Percentiles rank a stretch among this genome's conserved stretches.
Conservation (phyloP, 164 flowering plant genomes). For the Amborella trichopoda region DNA sequence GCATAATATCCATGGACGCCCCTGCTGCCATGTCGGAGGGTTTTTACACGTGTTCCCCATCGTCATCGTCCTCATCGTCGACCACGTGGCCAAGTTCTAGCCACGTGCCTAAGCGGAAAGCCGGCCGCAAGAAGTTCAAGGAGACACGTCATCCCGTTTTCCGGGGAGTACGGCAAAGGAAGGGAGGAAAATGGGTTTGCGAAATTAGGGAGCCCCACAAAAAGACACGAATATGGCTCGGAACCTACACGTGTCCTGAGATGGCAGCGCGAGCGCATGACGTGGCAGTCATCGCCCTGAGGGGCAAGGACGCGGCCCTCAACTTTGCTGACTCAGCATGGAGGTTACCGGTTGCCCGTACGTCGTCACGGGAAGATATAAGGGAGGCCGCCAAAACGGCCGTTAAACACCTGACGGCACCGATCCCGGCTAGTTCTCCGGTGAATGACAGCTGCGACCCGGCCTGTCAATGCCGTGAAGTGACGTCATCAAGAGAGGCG, state of each 20-base stretch:
- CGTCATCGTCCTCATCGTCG: too few relatives aligned
- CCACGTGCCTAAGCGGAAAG: conserved; percentile 41
- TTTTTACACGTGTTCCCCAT: too few relatives aligned
- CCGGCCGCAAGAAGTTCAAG: conserved; percentile 45
- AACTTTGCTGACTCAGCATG: conserved; percentile 74
- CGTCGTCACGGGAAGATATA: conserved; percentile 43
- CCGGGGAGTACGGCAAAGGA: conserved; percentile 46
- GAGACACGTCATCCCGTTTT: conserved; percentile 63
- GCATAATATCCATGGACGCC: too few relatives aligned
- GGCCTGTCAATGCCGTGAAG: not conserved
- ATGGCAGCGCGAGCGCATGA: conserved; percentile 76
- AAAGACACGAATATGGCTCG: conserved; percentile 57
- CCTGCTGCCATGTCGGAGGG: too few relatives aligned
- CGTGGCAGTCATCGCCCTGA: conserved; percentile 52
- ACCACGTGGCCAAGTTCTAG: conserved; percentile 10
- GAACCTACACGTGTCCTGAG: conserved; percentile 45
- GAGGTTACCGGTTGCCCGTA: conserved; percentile 42
- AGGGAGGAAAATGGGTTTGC: conserved; percentile 47
- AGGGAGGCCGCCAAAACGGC: conserved; percentile 62
- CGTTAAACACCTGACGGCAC: conserved; percentile 44
- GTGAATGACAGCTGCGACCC: not conserved
- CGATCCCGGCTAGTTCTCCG: not conserved
- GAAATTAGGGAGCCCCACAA: conserved; percentile 65
- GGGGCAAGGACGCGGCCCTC: conserved; percentile 51
- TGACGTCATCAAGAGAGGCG: conserved; percentile 1